A percentile compares a stretch with the other conserved stretches of the same genome.
These are phyloP conservation scores for Halophytophthora polymorphica DNA, from an alignment of 352 stramenopile species.

Conservation along the genomic window DNA sequence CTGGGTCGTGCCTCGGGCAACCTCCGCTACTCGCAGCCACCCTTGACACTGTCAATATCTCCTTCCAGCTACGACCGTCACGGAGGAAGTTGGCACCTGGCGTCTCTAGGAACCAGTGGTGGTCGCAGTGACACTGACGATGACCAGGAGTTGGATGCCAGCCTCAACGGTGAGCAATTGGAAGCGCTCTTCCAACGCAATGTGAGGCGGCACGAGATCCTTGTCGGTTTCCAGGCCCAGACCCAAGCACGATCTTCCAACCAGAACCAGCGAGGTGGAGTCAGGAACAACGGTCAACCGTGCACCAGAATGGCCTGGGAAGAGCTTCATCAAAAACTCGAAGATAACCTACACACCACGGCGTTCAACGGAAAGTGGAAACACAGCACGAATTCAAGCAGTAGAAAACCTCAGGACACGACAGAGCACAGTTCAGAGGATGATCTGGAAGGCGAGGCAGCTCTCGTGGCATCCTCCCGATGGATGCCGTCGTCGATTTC, in stretches of 20 bases:
- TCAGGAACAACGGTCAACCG: background rate
- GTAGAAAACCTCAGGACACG: background rate
- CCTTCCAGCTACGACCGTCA: no score
- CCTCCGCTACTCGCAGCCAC: slow-evolving; percentile 20
- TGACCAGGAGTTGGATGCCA: slow-evolving; percentile 23
- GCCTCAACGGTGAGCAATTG: slow-evolving; percentile 41
- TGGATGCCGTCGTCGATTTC: slow-evolving; percentile 37
- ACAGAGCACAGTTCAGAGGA: no score
- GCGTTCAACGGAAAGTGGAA: background rate
- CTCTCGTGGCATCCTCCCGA: slow-evolving; percentile 42
- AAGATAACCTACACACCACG: slow-evolving; percentile 17
- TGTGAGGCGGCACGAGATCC: slow-evolving; percentile 56
- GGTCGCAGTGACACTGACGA: slow-evolving; percentile 22
- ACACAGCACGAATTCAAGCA: background rate
- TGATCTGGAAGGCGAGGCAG: slow-evolving; percentile 15
- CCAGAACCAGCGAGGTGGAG: slow-evolving; percentile 10
- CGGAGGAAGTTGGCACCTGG: slow-evolving; percentile 10
- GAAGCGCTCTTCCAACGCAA: slow-evolving; percentile 65
- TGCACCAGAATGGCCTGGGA: slow-evolving; percentile 28
- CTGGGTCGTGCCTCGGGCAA: slow-evolving; percentile 17
- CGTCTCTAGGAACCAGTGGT: slow-evolving; percentile 13
- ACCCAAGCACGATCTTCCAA: slow-evolving; percentile 7
- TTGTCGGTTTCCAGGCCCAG: slow-evolving; percentile 40
- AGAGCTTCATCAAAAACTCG: slow-evolving; percentile 37
- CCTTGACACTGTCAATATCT: slow-evolving; percentile 1